Evolutionary conservation across 495 filamentous ascomycete species (phyloP), one percentile per base, ranked within the genome.

Genomic region (Podospora pseudoanserina): DNA sequence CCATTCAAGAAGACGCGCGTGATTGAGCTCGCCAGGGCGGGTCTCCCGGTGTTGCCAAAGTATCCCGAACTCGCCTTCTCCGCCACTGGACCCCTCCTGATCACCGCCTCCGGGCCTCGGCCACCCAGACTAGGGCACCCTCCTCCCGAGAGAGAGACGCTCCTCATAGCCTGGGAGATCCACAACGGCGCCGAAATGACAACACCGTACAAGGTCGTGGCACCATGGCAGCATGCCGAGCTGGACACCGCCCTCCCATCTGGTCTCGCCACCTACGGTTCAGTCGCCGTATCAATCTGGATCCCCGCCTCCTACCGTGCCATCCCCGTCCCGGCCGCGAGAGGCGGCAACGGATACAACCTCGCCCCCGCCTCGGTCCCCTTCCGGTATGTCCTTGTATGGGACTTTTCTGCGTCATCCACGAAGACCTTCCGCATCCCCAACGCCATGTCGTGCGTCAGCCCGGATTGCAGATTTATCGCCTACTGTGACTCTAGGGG

Each of bases 1-100:
- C 70, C 88, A 87, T 71, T 89, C 84, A 64, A 83, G 77, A 67
- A 94, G 81, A 70, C 84, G 79, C 75, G 94, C 89, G 62, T 91
- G 89, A 75, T 90, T 90, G 59, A 96, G 85, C 73, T 79, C 20
- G 67, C 67, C 67, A 69, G 72, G 13, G 73, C 72, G 53, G 69
- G 64, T 59, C 75, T 79, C 11, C 77, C 77, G 15, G 34, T 79
- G 34, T 26, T 78, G 4, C 77, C 77, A 19, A 75, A 78, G 28
- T 78, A 73, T 60, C 77, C 77, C 49, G 77, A 79, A 59, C 75
- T 79, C 54, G 76, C 76, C 27, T 77, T 78, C 49, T 78, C 76
- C 26, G 68, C 73, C 16, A 79, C 77, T 1, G 70, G 72, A 1
- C 77, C 77, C 6, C 64, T 79, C 20, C 72, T 79, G 18, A 72